Evolutionary conservation across 108 stramenopile species (phyloP).

Genomic region (Nitzschia sp.): DNA sequence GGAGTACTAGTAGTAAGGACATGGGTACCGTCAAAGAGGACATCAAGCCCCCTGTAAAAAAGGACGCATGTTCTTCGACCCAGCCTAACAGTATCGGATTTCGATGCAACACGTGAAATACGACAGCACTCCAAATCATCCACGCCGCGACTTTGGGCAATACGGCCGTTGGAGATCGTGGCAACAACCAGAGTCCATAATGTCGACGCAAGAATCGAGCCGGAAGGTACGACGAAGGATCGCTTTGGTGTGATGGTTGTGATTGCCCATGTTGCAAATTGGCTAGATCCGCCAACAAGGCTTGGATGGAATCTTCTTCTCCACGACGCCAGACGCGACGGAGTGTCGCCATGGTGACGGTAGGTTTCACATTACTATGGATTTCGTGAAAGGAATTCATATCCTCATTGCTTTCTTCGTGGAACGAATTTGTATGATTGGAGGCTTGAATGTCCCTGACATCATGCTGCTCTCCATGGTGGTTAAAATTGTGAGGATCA

Average conservation of each 20-base stretch:
- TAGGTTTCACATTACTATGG: not conserved
- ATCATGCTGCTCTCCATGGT: no score
- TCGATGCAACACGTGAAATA: conserved; percentile 10
- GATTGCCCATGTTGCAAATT: conserved; percentile 7
- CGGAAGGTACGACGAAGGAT: conserved; percentile 29
- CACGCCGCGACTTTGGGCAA: conserved; percentile 23
- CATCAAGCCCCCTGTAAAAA: conserved; percentile 23
- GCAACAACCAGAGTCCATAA: conserved; percentile 29
- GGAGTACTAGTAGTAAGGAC: conserved; percentile 41
- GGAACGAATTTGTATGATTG: no score
- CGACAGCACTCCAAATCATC: conserved; percentile 26
- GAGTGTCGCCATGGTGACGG: not conserved
- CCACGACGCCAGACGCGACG: conserved; percentile 2
- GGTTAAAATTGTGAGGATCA: no score
- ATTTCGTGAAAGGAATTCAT: no score
- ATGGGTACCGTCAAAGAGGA: conserved; percentile 35
- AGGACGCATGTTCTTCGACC: conserved; percentile 2
- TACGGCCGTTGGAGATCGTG: conserved; percentile 34
- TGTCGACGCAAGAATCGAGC: conserved; percentile 10
- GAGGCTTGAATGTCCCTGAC: no score
- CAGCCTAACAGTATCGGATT: not conserved
- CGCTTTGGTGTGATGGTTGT: not conserved
- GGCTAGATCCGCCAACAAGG: conserved; percentile 20
- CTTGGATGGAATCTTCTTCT: conserved; percentile 5
- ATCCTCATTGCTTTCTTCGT: no score